Percentiles rank a stretch among this genome's conserved stretches.
Conservation (phyloP, 2,329 filamentous ascomycete species). For the Trichoderma simmonsii region DNA sequence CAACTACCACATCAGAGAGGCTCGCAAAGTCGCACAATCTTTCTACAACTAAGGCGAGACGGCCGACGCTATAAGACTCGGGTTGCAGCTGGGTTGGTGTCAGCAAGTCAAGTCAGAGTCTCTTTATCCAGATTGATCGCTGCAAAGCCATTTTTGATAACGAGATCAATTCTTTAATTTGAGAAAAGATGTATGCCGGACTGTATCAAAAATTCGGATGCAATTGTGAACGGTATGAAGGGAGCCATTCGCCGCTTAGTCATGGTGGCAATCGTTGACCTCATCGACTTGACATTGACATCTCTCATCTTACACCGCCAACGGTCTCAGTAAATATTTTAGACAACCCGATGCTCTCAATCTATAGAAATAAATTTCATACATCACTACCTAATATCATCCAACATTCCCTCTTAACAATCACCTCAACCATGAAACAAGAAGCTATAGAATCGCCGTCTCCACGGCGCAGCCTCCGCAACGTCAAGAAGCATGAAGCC, state of each 20-base stretch:
- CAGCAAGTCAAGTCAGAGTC: background rate
- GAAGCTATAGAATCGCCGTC: background rate
- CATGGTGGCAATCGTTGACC: background rate
- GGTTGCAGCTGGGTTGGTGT: background rate
- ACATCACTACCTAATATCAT: too few species aligned
- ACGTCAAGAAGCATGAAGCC: background rate
- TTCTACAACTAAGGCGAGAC: background rate
- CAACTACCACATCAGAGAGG: background rate
- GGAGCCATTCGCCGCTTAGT: background rate
- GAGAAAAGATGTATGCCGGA: background rate
- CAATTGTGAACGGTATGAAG: background rate
- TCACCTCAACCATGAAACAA: background rate
- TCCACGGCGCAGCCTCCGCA: slow-evolving; percentile 21
- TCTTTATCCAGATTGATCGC: background rate
- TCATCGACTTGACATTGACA: background rate
- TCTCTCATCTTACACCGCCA: background rate
- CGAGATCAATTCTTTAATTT: background rate
- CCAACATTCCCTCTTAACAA: too few species aligned
- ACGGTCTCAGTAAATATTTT: background rate
- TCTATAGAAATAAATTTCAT: background rate
- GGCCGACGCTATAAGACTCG: background rate
- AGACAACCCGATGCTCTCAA: background rate
- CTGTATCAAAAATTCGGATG: rapidly evolving
- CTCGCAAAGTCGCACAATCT: background rate
- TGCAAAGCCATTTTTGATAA: background rate